These are phyloP conservation scores for Limnanthes douglasii DNA, from an alignment of 345 rosid species.

Conservation along the genomic window DNA sequence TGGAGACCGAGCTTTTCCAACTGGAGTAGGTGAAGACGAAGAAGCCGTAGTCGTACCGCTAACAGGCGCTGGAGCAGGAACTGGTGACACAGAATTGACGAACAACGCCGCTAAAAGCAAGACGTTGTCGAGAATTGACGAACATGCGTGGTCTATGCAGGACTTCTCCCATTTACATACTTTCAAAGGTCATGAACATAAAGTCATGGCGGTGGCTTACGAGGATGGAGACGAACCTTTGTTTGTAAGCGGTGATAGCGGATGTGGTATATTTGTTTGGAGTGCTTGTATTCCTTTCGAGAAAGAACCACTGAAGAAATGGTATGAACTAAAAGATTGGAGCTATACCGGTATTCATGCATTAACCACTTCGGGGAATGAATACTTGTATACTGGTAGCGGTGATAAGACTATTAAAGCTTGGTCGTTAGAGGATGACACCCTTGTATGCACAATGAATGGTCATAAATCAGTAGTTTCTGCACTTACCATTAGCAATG, in stretches of 20 bases:
- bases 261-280: conserved; percentile 88
- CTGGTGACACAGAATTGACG: too few relatives aligned
- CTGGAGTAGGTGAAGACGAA: too few relatives aligned
- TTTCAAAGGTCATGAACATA: conserved; percentile 74
- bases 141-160: conserved; percentile 30
- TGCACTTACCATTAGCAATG: conserved; percentile 33
- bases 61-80: too few relatives aligned
- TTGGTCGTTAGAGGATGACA: conserved; percentile 83
- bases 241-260: conserved; percentile 75
- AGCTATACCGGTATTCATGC: conserved; percentile 85
- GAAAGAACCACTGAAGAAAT: conserved; percentile 56
- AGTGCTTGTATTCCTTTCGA: conserved; percentile 29
- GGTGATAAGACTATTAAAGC: conserved; percentile 85
- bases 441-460: conserved; percentile 47
- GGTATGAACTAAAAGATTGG: conserved; percentile 93
- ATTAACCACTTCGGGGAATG: conserved; percentile 42
- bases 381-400: conserved; percentile 67
- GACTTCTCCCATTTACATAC: conserved; percentile 75
- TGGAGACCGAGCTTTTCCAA: too few relatives aligned
- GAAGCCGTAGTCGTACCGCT: too few relatives aligned
- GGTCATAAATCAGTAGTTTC: conserved; percentile 93
- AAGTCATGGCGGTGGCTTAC: conserved; percentile 60
- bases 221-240: conserved; percentile 46
- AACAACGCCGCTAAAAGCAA: too few relatives aligned
- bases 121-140: too few relatives aligned